A percentile compares a stretch with the other conserved stretches of the same genome.
Evolutionary conservation across 441 rosid species (phyloP).

Genomic region (Lepidium campestre): DNA sequence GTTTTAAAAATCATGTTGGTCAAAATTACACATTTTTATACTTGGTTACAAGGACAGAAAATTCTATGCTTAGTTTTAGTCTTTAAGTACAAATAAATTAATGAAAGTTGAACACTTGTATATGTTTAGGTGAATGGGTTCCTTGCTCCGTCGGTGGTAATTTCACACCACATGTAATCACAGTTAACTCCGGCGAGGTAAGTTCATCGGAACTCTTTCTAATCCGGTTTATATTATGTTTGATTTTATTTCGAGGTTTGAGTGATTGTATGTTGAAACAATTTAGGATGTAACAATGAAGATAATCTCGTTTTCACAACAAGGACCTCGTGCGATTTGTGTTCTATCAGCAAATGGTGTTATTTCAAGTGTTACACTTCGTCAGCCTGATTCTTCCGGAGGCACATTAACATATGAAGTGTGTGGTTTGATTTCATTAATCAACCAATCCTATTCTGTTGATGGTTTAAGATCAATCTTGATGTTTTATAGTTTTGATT

Average conservation of each 20-base stretch:
- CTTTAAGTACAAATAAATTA: background rate
- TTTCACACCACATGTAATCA: constrained; percentile 58
- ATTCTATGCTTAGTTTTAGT: background rate
- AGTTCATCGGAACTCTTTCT: background rate
- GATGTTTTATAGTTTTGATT: background rate
- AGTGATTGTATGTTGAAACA: background rate
- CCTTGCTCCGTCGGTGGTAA: constrained; percentile 56
- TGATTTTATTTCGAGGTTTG: background rate
- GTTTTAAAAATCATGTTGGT: background rate
- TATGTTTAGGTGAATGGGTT: constrained; percentile 55
- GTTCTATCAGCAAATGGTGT: constrained; percentile 64
- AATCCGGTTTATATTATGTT: background rate
- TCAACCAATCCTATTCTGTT: background rate
- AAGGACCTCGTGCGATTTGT: constrained; percentile 70
- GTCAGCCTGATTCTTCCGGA: constrained; percentile 71
- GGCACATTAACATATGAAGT: constrained; percentile 77
- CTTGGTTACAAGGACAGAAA: background rate
- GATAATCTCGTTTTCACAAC: constrained; percentile 71
- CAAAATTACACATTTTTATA: background rate
- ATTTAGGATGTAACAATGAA: constrained; percentile 62
- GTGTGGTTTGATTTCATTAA: background rate
- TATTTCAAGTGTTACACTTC: constrained; percentile 66
- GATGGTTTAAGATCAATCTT: background rate
- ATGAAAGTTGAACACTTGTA: background rate
- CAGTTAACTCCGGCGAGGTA: constrained; percentile 69